A percentile compares a stretch with the other conserved stretches of the same genome.
These are phyloP conservation scores for Saccharomycopsis olivae DNA, from an alignment of 805 yeast genomes.

Conservation along the genomic window DNA sequence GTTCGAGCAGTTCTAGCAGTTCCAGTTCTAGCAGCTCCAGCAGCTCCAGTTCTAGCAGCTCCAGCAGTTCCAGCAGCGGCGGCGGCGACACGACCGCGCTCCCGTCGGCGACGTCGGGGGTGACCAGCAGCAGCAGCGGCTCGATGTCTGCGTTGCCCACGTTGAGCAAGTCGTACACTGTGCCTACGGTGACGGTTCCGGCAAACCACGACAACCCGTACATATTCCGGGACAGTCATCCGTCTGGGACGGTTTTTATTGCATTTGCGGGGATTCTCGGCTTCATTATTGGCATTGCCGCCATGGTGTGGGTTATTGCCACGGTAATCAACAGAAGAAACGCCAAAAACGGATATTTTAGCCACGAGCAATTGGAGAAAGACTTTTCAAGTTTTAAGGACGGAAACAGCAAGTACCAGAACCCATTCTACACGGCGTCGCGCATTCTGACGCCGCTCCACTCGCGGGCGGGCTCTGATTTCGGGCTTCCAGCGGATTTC, in stretches of 20 bases:
- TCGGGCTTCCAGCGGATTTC: too few relatives aligned
- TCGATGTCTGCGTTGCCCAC: background rate
- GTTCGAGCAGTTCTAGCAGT: background rate
- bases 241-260: conserved; percentile 76
- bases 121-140: background rate
- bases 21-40: background rate
- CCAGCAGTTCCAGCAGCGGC: background rate
- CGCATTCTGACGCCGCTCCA: background rate
- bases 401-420: background rate
- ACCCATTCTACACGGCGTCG: conserved; percentile 2
- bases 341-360: conserved; percentile 13
- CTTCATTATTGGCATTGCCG: conserved; percentile 30
- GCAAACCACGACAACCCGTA: conserved; percentile 53
- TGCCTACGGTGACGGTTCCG: conserved; percentile 38
- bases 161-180: conserved; percentile 1
- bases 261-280: conserved; percentile 66
- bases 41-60: background rate
- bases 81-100: background rate
- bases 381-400: conserved; percentile 2
- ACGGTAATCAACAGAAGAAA: conserved; percentile 8
- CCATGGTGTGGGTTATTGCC: conserved; percentile 7
- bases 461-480: background rate
- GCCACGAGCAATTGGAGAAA: conserved; percentile 1
- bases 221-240: conserved; percentile 38
- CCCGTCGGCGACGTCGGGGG: background rate